Conservation (phyloP, 345 rosid genomes). For the Arabis alpina region DNA sequence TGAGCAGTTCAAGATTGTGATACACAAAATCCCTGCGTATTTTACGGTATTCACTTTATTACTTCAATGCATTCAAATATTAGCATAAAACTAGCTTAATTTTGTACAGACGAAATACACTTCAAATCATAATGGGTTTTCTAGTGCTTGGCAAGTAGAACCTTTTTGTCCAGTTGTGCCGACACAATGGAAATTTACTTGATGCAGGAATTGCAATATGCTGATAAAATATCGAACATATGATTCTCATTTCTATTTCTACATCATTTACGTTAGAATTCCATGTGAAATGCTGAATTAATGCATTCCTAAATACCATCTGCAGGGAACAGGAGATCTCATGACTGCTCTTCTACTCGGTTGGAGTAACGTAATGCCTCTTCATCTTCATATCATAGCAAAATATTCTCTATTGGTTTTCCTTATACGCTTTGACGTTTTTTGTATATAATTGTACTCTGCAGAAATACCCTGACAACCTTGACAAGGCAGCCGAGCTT, state of each 20-base stretch:
- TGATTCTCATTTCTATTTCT: not conserved
- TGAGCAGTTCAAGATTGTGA: conserved; percentile 85
- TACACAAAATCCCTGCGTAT: conserved; percentile 91
- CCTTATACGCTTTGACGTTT: not conserved
- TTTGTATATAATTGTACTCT: conserved; percentile 10
- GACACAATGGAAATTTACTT: not conserved
- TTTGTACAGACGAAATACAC: conserved; percentile 11
- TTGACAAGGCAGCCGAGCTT: conserved; percentile 87
- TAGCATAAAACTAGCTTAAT: conserved; percentile 14
- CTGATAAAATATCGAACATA: not conserved
- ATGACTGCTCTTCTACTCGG: conserved; percentile 98
- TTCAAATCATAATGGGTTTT: not conserved
- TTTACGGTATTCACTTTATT: conserved; percentile 68
- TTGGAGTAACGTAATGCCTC: conserved; percentile 88
- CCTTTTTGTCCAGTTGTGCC: not conserved
- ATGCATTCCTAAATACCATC: conserved; percentile 6
- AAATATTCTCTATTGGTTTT: not conserved
- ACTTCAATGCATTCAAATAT: not conserved
- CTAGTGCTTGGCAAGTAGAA: not conserved
- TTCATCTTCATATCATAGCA: conserved; percentile 15
- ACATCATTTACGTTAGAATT: not conserved
- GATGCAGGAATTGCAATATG: not conserved
- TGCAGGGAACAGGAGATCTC: conserved; percentile 98
- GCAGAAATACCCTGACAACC: conserved; percentile 89
- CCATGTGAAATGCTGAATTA: conserved; percentile 22